These are phyloP conservation scores for Jasminum sambac DNA, from an alignment of 257 asterid species.

Conservation along the genomic window DNA sequence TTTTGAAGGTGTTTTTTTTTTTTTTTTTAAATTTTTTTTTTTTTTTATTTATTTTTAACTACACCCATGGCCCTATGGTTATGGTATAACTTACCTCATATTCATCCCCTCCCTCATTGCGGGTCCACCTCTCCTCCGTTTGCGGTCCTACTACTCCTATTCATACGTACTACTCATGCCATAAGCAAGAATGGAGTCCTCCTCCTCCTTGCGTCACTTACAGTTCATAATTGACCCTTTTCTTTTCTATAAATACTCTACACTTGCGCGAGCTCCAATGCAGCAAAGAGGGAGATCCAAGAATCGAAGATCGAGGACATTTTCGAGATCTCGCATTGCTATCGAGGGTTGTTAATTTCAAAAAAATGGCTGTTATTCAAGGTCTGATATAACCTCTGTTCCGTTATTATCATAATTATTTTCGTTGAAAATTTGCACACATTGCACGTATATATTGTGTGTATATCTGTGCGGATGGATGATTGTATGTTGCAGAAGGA, in stretches of 20 bases:
- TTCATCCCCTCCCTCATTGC: not conserved
- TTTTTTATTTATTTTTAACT: too few species aligned
- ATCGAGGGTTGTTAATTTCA: constrained; percentile 60
- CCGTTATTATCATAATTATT: too few species aligned
- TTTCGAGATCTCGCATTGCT: constrained; percentile 89
- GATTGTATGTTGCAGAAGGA: constrained; percentile 31
- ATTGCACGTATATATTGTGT: not conserved
- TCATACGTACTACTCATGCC: not conserved
- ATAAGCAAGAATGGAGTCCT: not conserved
- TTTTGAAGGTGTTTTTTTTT: too few species aligned
- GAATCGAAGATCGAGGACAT: constrained; percentile 81
- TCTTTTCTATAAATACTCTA: constrained; percentile 3
- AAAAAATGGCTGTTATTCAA: constrained; percentile 55
- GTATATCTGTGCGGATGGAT: not conserved
- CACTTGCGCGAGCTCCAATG: constrained; percentile 37
- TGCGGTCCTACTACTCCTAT: not conserved
- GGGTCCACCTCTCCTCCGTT: not conserved
- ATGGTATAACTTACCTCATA: too few species aligned
- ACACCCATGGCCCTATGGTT: too few species aligned
- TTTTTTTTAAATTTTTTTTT: too few species aligned
- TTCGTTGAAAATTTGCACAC: not conserved
- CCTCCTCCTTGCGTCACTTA: not conserved
- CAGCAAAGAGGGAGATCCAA: constrained; percentile 64
- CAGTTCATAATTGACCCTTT: not conserved
- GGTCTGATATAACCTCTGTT: constrained; percentile 32